phyloP scores from a whole-genome alignment of 2,329 filamentous ascomycete genomes.

The Aspergillus sp. region DNA sequence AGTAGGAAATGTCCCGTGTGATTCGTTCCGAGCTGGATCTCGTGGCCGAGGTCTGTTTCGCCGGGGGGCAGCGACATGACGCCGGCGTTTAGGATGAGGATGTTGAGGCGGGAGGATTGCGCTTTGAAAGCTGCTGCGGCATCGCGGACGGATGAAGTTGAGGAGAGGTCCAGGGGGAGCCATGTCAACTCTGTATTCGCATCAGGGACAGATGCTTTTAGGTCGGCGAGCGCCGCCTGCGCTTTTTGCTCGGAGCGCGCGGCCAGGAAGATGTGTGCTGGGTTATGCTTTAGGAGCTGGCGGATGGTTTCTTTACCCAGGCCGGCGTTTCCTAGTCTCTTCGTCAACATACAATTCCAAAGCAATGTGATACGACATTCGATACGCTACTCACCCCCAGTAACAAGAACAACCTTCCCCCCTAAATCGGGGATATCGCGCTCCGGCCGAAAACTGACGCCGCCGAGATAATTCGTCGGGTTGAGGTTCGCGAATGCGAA shows the following conservation, averaged over 20 bases:
- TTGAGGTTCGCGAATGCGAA: slow-evolving; percentile 1
- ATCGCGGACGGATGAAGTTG: neutral
- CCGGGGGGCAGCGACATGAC: slow-evolving; percentile 46
- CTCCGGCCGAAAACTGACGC: slow-evolving; percentile 26
- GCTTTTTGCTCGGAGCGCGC: slow-evolving; percentile 37
- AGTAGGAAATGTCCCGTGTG: slow-evolving; percentile 45
- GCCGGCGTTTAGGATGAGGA: slow-evolving; percentile 48
- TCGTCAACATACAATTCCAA: neutral
- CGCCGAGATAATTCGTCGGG: slow-evolving; percentile 8
- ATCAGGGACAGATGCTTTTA: neutral
- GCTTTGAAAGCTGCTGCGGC: neutral
- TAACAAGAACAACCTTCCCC: slow-evolving; percentile 42
- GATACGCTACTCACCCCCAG: slow-evolving; percentile 34
- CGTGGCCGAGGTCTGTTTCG: slow-evolving; percentile 41
- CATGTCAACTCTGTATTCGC: neutral
- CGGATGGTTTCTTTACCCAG: slow-evolving; percentile 52
- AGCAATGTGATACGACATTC: neutral
- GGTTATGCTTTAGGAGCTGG: slow-evolving; percentile 47
- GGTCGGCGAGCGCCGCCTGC: slow-evolving; percentile 23
- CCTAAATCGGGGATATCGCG: slow-evolving; percentile 39
- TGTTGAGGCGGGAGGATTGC: slow-evolving; percentile 31
- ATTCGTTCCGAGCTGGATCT: slow-evolving; percentile 47
- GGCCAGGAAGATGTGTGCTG: slow-evolving; percentile 44
- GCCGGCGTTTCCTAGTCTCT: slow-evolving; percentile 47
- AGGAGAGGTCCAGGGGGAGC: slow-evolving; percentile 9